Evolutionary conservation across 2,329 filamentous ascomycete genomes (phyloP).

Genomic region (Trichoderma sp.): DNA sequence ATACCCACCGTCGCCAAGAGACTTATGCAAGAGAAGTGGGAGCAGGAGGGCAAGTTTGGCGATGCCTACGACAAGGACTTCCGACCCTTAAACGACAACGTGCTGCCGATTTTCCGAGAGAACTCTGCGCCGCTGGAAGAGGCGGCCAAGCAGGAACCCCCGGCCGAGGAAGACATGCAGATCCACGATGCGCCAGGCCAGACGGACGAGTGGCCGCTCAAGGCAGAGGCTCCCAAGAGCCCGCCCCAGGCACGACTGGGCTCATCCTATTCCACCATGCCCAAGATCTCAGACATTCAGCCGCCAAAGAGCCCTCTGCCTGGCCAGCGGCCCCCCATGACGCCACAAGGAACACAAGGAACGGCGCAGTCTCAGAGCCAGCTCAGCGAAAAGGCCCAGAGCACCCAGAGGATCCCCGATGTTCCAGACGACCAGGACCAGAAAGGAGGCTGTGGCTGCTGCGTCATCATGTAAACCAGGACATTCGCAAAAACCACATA

Average conservation of each 20-base stretch:
- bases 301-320: slow-evolving; percentile 36
- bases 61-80: slow-evolving; percentile 86
- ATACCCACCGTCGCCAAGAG: slow-evolving; percentile 89
- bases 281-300: slow-evolving; percentile 49
- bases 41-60: slow-evolving; percentile 83
- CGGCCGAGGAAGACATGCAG: slow-evolving; percentile 21
- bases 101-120: slow-evolving; percentile 44
- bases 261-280: slow-evolving; percentile 61
- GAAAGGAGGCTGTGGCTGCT: slow-evolving; percentile 50
- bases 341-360: slow-evolving; percentile 36
- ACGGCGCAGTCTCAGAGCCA: slow-evolving; percentile 27
- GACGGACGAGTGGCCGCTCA: slow-evolving; percentile 60
- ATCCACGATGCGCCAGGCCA: slow-evolving; percentile 34
- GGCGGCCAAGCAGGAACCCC: slow-evolving; percentile 20
- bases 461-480: slow-evolving; percentile 47
- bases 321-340: slow-evolving; percentile 46
- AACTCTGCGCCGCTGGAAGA: slow-evolving; percentile 20
- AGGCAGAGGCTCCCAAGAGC: slow-evolving; percentile 41
- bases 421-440: slow-evolving; percentile 38
- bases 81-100: slow-evolving; percentile 72
- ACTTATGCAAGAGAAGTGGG: slow-evolving; percentile 93
- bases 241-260: slow-evolving; percentile 43
- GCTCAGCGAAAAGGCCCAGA: slow-evolving; percentile 22
- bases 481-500: background rate
- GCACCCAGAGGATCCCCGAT: slow-evolving; percentile 20